Conservation (phyloP, 495 filamentous ascomycete genomes). For the Cudoniella acicularis region DNA sequence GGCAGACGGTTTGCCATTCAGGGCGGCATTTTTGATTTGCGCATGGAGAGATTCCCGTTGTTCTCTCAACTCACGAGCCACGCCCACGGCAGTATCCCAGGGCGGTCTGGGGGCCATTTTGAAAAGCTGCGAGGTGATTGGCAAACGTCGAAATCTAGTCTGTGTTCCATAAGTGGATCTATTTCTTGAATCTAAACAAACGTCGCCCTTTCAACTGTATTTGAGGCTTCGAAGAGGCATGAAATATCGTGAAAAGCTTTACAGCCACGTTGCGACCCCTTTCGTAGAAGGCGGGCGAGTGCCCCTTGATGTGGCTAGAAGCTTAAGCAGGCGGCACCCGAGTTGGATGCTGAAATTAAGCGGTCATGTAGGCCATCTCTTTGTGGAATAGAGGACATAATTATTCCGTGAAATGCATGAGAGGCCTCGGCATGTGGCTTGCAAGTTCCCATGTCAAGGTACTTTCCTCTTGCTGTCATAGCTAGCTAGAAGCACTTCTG, state of each 20-base stretch:
- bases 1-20: slow-evolving; percentile 1
- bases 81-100: background rate
- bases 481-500: background rate
- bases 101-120: background rate
- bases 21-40: slow-evolving; percentile 17
- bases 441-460: background rate
- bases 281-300: background rate
- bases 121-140: background rate
- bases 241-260: background rate
- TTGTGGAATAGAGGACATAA: background rate
- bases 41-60: slow-evolving; percentile 1
- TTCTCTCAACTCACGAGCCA: background rate
- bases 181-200: background rate
- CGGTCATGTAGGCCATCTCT: background rate
- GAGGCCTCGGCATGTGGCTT: background rate
- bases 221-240: background rate
- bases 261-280: background rate
- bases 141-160: background rate
- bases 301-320: background rate
- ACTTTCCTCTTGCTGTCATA: background rate
- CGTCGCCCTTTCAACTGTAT: background rate
- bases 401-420: background rate
- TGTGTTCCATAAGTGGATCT: background rate
- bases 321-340: background rate
- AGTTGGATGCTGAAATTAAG: background rate